phyloP scores from a whole-genome alignment of 179 eudicot genomes.

The Silene coronaria region DNA sequence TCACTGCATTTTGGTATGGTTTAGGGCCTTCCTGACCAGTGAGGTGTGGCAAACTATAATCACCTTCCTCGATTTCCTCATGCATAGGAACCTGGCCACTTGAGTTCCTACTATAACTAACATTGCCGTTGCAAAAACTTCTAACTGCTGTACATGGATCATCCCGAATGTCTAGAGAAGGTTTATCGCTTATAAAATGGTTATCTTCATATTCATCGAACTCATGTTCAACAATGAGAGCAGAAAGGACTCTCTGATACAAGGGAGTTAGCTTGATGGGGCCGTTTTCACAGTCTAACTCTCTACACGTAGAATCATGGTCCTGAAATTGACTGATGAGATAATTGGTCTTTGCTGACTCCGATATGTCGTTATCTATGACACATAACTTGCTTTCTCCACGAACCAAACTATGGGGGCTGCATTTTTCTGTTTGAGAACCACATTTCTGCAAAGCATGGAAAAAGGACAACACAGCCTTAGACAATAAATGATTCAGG shows the following conservation, averaged over 20 bases:
- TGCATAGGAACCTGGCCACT: conserved; percentile 31
- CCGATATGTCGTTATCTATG: conserved; percentile 36
- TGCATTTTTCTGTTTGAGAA: conserved; percentile 32
- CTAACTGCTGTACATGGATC: conserved; percentile 27
- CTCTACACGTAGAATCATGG: conserved; percentile 34
- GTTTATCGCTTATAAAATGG: conserved; percentile 27
- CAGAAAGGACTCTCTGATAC: conserved; percentile 77
- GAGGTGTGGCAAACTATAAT: conserved; percentile 36
- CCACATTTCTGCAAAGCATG: conserved; percentile 41
- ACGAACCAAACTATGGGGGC: conserved; percentile 27
- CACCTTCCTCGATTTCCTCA: conserved; percentile 41
- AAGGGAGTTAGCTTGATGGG: conserved; percentile 42
- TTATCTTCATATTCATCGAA: conserved; percentile 64
- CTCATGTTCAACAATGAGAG: conserved; percentile 78
- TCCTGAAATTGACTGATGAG: conserved; percentile 38
- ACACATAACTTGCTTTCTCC: conserved; percentile 31
- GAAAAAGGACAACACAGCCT: conserved; percentile 1
- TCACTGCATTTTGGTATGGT: conserved; percentile 32
- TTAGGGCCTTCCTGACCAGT: conserved; percentile 40
- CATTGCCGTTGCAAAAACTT: conserved; percentile 53
- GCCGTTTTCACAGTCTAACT: conserved; percentile 37
- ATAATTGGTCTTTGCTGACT: conserved; percentile 31
- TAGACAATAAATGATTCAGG: background rate
- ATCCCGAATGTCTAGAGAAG: conserved; percentile 28
- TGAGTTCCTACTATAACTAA: conserved; percentile 35